A percentile compares a stretch with the other conserved stretches of the same genome.
Conservation (phyloP, 1,139 yeast genomes). For the Sugiyamaella paludigena region DNA sequence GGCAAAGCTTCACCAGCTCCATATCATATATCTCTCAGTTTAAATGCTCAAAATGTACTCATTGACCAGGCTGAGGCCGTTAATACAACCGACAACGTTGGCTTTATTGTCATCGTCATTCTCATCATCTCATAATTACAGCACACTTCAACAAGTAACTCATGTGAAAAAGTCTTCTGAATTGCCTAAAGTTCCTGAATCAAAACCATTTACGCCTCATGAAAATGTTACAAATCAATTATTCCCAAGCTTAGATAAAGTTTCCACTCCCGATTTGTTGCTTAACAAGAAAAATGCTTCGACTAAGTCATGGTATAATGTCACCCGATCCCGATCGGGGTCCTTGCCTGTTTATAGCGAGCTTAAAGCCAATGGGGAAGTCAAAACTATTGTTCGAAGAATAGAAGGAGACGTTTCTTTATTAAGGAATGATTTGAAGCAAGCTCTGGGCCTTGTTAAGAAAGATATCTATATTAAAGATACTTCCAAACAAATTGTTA, state of each 20-base stretch:
- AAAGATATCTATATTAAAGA: conserved; percentile 35
- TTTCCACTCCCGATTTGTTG: conserved; percentile 13
- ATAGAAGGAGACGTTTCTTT: conserved; percentile 35
- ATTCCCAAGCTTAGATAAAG: conserved; percentile 19
- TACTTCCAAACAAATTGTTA: conserved; percentile 34
- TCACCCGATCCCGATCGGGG: conserved; percentile 35
- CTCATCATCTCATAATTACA: too few species aligned
- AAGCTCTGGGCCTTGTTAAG: conserved; percentile 28
- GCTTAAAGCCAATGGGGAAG: conserved; percentile 34
- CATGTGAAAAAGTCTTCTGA: conserved; percentile 12
- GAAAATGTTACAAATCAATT: conserved; percentile 9
- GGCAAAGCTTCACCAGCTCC: too few species aligned
- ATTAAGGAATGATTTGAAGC: conserved; percentile 33
- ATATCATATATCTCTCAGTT: too few species aligned
- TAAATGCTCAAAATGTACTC: too few species aligned
- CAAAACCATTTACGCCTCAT: conserved; percentile 10
- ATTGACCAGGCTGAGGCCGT: too few species aligned
- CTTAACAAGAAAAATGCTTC: conserved; percentile 3
- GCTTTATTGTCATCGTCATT: too few species aligned
- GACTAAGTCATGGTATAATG: conserved; percentile 31
- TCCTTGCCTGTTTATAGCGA: conserved; percentile 39
- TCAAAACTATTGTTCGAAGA: conserved; percentile 36
- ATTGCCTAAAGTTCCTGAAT: conserved; percentile 15
- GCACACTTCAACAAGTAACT: background rate
- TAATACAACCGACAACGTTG: too few species aligned